Conservation (phyloP, 371 early-diverging fungal species). For the Mucor indicus region DNA sequence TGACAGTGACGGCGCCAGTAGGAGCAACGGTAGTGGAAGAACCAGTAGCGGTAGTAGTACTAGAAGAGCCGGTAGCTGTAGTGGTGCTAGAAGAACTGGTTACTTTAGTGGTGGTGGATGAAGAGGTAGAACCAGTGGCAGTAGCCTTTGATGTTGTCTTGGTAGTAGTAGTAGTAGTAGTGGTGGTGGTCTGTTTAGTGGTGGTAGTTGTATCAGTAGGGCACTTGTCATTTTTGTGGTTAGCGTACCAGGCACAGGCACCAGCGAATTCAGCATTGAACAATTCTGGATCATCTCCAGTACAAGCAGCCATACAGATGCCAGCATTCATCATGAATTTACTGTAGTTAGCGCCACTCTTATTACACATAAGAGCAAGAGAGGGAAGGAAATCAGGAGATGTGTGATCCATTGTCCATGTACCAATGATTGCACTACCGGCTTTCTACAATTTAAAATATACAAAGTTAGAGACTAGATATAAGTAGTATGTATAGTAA, state of each 20-base stretch:
- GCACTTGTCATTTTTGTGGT: conserved; percentile 11
- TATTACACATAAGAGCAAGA: conserved; percentile 18
- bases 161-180: neutral
- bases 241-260: conserved; percentile 14
- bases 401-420: conserved; percentile 17
- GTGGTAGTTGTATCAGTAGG: neutral
- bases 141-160: neutral
- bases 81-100: neutral
- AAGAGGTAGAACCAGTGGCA: neutral
- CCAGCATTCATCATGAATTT: conserved; percentile 34
- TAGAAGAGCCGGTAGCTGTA: neutral
- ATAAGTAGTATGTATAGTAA: neutral
- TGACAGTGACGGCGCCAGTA: neutral
- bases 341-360: conserved; percentile 12
- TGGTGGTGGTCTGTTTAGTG: neutral
- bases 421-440: neutral
- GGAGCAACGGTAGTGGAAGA: neutral
- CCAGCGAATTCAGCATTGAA: conserved; percentile 14
- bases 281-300: conserved; percentile 3
- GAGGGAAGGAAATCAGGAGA: conserved; percentile 27
- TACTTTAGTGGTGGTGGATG: neutral
- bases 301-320: conserved; percentile 27
- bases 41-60: neutral
- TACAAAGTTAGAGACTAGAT: neutral
- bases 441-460: neutral